Evolutionary conservation across 148 eudicot species (phyloP).

Genomic region (Chenopodium berlandieri): DNA sequence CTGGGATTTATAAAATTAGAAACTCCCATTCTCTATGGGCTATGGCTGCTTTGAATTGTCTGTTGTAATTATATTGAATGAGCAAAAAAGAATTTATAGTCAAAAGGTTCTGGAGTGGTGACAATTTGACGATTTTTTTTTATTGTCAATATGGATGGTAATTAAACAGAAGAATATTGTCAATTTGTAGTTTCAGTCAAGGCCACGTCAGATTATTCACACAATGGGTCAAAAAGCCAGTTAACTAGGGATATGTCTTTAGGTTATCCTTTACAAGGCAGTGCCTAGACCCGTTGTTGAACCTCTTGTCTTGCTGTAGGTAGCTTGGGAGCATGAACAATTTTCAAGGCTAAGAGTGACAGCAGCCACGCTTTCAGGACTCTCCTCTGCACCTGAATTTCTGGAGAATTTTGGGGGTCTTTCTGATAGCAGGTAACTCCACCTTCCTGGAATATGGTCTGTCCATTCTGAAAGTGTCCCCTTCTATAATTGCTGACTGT

Average conservation of each 20-base stretch:
- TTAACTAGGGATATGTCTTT: not conserved
- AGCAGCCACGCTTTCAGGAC: conserved; percentile 85
- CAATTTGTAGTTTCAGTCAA: too few relatives aligned
- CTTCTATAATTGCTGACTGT: conserved; percentile 19
- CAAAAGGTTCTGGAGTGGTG: not conserved
- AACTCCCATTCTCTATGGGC: not conserved
- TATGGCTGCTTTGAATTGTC: not conserved
- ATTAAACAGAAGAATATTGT: not conserved
- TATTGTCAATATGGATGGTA: not conserved
- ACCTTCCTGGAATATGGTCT: not conserved
- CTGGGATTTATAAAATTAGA: not conserved
- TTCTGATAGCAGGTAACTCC: conserved; percentile 70
- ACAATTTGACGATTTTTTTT: not conserved
- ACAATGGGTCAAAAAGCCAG: not conserved
- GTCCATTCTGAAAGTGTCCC: conserved; percentile 1
- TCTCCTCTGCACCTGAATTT: conserved; percentile 78
- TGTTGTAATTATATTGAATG: not conserved
- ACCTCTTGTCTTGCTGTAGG: conserved; percentile 57
- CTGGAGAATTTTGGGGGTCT: conserved; percentile 80
- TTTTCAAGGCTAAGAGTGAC: conserved; percentile 94
- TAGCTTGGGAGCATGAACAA: conserved; percentile 99
- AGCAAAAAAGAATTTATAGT: not conserved
- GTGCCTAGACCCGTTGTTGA: conserved; percentile 31
- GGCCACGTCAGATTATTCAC: too few relatives aligned
- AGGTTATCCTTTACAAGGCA: not conserved